Evolutionary conservation across 176 grass and related monocot genomes (phyloP).

Genomic region (Triticum turgidum): DNA sequence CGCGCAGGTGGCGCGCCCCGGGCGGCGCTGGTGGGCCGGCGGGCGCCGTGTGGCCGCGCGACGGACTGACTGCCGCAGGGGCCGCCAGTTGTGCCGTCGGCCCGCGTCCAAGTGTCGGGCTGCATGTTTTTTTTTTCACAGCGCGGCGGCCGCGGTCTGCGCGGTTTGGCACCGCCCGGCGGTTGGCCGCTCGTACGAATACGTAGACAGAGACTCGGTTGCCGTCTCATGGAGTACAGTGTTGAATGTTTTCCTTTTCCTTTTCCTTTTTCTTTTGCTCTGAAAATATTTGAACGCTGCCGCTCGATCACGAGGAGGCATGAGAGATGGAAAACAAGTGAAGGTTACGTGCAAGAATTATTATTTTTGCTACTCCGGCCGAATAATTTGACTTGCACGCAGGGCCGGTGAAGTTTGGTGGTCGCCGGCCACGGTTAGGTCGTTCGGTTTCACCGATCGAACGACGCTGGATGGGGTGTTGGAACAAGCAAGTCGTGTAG

Average conservation of each 20-base stretch:
- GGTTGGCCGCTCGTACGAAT: neutral
- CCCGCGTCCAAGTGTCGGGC: neutral
- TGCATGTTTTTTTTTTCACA: neutral
- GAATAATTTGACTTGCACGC: neutral
- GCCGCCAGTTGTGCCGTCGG: neutral
- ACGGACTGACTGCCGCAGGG: neutral
- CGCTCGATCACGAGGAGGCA: neutral
- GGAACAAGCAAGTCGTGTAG: neutral
- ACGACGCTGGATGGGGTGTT: neutral
- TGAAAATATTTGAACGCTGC: neutral
- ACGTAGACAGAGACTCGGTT: too few species aligned
- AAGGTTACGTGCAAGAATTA: neutral
- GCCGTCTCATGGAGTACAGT: neutral
- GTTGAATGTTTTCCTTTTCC: neutral
- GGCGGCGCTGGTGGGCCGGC: neutral
- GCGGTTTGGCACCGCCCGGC: neutral
- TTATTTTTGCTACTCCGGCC: neutral
- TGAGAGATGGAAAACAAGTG: neutral
- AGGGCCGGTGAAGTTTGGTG: neutral
- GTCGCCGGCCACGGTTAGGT: neutral
- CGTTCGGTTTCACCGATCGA: neutral
- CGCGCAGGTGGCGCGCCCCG: constrained; percentile 15
- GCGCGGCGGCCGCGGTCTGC: neutral
- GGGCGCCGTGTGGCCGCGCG: constrained; percentile 11
- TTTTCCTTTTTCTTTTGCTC: neutral